Conservation (phyloP, 2,329 filamentous ascomycete species). For the Hirsutella rhossiliensis region DNA sequence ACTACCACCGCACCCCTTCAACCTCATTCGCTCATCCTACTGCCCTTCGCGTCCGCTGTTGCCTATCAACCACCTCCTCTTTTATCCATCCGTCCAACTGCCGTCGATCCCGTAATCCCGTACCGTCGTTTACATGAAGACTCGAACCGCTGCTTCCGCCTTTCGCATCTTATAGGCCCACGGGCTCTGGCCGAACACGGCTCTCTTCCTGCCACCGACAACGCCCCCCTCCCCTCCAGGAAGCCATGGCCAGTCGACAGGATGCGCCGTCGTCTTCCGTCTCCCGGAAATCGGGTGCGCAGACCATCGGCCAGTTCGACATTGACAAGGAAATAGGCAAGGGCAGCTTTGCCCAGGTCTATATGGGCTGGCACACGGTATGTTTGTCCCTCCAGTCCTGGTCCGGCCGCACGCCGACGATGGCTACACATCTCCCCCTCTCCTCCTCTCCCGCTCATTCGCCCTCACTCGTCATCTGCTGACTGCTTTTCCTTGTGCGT, state of each 20-base stretch:
- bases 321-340: conserved; percentile 87
- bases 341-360: conserved; percentile 95
- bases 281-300: conserved; percentile 21
- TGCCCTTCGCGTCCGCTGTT: not conserved
- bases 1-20: conserved; percentile 6
- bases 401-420: no score
- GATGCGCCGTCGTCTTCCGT: conserved; percentile 21
- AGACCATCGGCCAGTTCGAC: conserved; percentile 59
- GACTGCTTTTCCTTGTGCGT: not conserved
- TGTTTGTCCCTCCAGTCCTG: conserved; percentile 3
- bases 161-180: conserved; percentile 24
- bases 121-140: conserved; percentile 28
- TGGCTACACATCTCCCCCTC: not conserved
- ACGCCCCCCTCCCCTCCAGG: conserved; percentile 13
- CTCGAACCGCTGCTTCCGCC: conserved; percentile 18
- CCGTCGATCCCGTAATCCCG: conserved; percentile 3
- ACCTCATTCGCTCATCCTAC: not conserved
- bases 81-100: not conserved
- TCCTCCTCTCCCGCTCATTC: not conserved
- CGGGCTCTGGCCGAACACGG: conserved; percentile 18
- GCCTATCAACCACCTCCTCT: not conserved
- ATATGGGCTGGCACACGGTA: conserved; percentile 75
- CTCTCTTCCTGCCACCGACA: conserved; percentile 20
- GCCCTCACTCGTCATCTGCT: not conserved
- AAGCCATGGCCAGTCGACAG: conserved; percentile 27